Conservation (phyloP, 2,329 filamentous ascomycete species). For the Trichophaea hybrida region DNA sequence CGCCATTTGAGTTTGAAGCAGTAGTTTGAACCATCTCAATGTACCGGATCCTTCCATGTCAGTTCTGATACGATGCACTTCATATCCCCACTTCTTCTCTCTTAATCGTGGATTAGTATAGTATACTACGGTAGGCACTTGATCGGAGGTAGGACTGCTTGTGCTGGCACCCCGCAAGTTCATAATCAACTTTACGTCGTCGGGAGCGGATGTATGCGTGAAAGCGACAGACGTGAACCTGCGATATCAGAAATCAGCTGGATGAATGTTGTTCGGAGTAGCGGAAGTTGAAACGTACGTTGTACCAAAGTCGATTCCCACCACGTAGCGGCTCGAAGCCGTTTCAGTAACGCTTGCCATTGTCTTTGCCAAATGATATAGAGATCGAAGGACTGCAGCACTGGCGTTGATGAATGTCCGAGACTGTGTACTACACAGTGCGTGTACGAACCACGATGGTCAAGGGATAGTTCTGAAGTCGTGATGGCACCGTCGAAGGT, state of each 20-base stretch:
- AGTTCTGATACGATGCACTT: background rate
- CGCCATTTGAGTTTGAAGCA: background rate
- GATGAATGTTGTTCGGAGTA: too few relatives aligned
- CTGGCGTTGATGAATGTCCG: too few relatives aligned
- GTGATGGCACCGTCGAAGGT: too few relatives aligned
- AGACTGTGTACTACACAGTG: too few relatives aligned
- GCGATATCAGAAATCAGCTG: too few relatives aligned
- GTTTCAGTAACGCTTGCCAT: too few relatives aligned
- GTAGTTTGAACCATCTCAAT: constrained; percentile 4
- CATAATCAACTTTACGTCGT: background rate
- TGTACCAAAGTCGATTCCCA: constrained; percentile 3
- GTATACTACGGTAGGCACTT: background rate
- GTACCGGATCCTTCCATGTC: background rate
- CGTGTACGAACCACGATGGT: too few relatives aligned
- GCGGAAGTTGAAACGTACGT: too few relatives aligned
- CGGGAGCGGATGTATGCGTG: background rate
- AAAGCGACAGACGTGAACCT: background rate
- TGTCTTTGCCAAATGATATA: too few relatives aligned
- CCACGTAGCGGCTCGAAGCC: too few relatives aligned
- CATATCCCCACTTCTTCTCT: background rate
- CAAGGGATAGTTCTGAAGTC: too few relatives aligned
- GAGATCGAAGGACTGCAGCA: too few relatives aligned
- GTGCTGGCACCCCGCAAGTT: background rate
- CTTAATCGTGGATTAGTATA: background rate
- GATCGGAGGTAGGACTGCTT: background rate